Evolutionary conservation across 2,329 filamentous ascomycete species (phyloP).

Genomic region (Colletotrichum spinosum): DNA sequence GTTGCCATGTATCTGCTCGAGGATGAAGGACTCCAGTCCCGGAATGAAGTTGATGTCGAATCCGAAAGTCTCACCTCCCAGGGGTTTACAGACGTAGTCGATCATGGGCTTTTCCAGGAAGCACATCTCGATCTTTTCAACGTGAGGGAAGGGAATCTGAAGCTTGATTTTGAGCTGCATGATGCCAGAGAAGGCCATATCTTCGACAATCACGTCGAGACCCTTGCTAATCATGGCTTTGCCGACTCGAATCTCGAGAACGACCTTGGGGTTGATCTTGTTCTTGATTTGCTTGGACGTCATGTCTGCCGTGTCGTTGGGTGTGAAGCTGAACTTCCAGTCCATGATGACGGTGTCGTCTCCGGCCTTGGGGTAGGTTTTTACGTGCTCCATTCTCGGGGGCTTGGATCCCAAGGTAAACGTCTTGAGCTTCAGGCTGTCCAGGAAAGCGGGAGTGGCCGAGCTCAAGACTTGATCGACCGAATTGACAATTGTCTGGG

Average conservation of each 20-base stretch:
- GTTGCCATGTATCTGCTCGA: slow-evolving; percentile 95
- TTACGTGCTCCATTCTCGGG: slow-evolving; percentile 95
- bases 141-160: slow-evolving; percentile 93
- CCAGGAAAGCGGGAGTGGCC: slow-evolving; percentile 90
- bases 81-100: slow-evolving; percentile 97
- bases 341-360: slow-evolving; percentile 98
- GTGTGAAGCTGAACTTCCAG: slow-evolving; percentile 99
- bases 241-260: slow-evolving; percentile 92
- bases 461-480: slow-evolving; percentile 97
- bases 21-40: slow-evolving; percentile 91
- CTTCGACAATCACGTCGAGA: slow-evolving; percentile 95
- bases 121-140: slow-evolving; percentile 94
- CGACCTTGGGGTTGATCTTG: slow-evolving; percentile 97
- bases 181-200: slow-evolving; percentile 94
- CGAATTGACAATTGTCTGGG: slow-evolving; percentile 89
- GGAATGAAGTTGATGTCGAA: slow-evolving; percentile 99
- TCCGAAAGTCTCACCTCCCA: slow-evolving; percentile 93
- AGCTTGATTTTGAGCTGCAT: slow-evolving; percentile 99
- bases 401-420: slow-evolving; percentile 96
- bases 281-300: slow-evolving; percentile 90
- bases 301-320: slow-evolving; percentile 92
- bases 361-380: slow-evolving; percentile 95
- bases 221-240: slow-evolving; percentile 98
- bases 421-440: slow-evolving; percentile 91
- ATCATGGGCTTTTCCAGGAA: slow-evolving; percentile 91